Percentiles rank a stretch among this genome's conserved stretches.
phyloP scores from a whole-genome alignment of 2,329 filamentous ascomycete genomes.

The Scopulariopsis brevicaulis region DNA sequence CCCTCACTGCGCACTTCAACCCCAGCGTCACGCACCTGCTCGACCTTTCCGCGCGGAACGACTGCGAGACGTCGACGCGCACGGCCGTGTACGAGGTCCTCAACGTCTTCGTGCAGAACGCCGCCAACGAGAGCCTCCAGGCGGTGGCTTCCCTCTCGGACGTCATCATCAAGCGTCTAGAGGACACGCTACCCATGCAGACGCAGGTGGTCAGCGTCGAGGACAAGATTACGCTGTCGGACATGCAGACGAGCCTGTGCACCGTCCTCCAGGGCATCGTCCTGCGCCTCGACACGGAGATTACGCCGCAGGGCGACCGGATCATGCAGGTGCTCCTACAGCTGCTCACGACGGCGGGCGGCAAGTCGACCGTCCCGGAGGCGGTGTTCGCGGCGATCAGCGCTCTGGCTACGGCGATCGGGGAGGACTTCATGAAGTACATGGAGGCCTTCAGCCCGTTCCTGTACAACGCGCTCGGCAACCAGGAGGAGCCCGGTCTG shows the following conservation, averaged over 20 bases:
- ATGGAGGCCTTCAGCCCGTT: slow-evolving; percentile 93
- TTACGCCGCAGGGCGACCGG: slow-evolving; percentile 78
- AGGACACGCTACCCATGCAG: slow-evolving; percentile 82
- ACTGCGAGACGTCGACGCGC: slow-evolving; percentile 78
- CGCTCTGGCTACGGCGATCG: slow-evolving; percentile 80
- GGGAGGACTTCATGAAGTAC: slow-evolving; percentile 91
- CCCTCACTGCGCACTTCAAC: slow-evolving; percentile 86
- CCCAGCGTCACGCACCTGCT: slow-evolving; percentile 80
- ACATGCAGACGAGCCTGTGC: slow-evolving; percentile 93
- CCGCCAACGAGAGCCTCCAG: slow-evolving; percentile 73
- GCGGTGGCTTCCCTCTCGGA: slow-evolving; percentile 75
- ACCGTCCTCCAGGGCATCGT: slow-evolving; percentile 89
- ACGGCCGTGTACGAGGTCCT: slow-evolving; percentile 96
- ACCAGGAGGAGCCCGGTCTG: slow-evolving; percentile 88
- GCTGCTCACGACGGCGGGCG: slow-evolving; percentile 63
- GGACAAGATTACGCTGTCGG: slow-evolving; percentile 88
- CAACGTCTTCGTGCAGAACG: slow-evolving; percentile 85
- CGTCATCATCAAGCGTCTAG: slow-evolving; percentile 81
- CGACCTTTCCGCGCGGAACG: slow-evolving; percentile 69
- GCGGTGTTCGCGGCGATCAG: slow-evolving; percentile 87
- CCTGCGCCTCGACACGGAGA: slow-evolving; percentile 80
- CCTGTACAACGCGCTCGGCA: slow-evolving; percentile 86
- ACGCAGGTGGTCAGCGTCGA: slow-evolving; percentile 92
- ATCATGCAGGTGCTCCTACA: slow-evolving; percentile 87
- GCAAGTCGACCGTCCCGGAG: slow-evolving; percentile 90